Conservation (phyloP, 169 alveolate species). For the Plasmodium chabaudi region DNA sequence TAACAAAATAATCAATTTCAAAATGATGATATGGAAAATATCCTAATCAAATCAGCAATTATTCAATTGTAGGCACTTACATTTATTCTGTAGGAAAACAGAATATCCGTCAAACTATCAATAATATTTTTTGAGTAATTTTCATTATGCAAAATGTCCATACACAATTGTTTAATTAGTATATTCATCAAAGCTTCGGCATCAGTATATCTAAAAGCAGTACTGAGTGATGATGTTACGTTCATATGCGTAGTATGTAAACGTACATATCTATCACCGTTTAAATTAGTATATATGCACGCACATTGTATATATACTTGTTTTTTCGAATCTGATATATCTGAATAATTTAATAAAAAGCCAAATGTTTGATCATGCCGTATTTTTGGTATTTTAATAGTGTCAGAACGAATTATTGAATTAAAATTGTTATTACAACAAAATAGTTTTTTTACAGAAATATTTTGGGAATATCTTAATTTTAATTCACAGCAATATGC, state of each 20-base stretch:
- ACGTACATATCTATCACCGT: constrained; percentile 79
- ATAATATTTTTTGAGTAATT: constrained; percentile 51
- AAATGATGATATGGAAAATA: neutral
- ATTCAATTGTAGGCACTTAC: constrained; percentile 9
- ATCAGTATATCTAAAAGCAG: constrained; percentile 78
- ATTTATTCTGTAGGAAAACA: constrained; percentile 62
- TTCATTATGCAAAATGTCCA: constrained; percentile 62
- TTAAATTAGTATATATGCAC: constrained; percentile 79
- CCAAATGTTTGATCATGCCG: constrained; percentile 82
- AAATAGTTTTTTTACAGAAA: constrained; percentile 75
- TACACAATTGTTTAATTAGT: constrained; percentile 77
- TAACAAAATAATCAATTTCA: neutral
- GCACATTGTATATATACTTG: constrained; percentile 82
- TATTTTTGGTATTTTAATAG: constrained; percentile 80
- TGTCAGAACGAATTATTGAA: constrained; percentile 76
- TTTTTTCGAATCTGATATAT: constrained; percentile 72
- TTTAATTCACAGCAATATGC: constrained; percentile 85
- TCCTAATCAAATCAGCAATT: no score
- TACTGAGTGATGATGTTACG: constrained; percentile 76
- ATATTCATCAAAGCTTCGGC: constrained; percentile 80
- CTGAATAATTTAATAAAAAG: constrained; percentile 77
- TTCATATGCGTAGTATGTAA: constrained; percentile 80
- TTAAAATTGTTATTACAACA: constrained; percentile 81
- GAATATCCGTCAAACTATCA: constrained; percentile 46
- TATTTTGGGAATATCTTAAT: constrained; percentile 77